These are phyloP conservation scores for Neofusicoccum cordaticola DNA, from an alignment of 2,329 filamentous ascomycete genomes.

Conservation along the genomic window DNA sequence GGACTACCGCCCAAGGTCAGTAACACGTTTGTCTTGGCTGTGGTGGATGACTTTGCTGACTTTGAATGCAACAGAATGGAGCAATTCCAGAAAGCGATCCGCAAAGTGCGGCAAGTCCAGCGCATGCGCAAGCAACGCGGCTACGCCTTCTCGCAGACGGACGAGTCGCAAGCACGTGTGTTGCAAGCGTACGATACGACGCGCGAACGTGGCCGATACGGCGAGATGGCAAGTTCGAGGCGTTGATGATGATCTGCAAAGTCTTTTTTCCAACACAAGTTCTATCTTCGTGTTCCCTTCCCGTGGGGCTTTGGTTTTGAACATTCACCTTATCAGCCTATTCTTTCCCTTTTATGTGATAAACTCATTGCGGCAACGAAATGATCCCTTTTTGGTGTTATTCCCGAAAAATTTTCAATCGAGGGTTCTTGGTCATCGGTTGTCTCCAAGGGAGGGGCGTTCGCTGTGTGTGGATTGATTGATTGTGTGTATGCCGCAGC, in stretches of 20 bases:
- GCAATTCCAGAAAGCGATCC: conserved; percentile 98
- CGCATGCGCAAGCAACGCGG: conserved; percentile 99
- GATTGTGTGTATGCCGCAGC: not conserved
- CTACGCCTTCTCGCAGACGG: conserved; percentile 96
- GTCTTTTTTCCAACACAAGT: not conserved
- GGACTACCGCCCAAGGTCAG: conserved; percentile 90
- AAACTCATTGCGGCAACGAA: not conserved
- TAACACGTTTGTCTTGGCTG: conserved; percentile 19
- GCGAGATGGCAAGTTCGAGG: conserved; percentile 79
- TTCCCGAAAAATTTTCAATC: not conserved
- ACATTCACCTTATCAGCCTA: not conserved
- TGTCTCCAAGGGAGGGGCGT: not conserved
- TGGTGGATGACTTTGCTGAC: too few species aligned
- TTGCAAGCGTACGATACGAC: conserved; percentile 98
- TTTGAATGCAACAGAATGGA: conserved; percentile 68
- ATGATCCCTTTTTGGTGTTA: not conserved
- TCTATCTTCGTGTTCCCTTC: not conserved
- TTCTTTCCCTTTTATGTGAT: not conserved
- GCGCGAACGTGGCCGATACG: conserved; percentile 82
- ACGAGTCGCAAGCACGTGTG: conserved; percentile 92
- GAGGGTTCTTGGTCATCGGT: not conserved
- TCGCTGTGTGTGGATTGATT: not conserved
- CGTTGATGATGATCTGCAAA: not conserved
- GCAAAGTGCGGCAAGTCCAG: conserved; percentile 96
- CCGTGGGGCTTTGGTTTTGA: not conserved